A percentile compares a stretch with the other conserved stretches of the same genome.
Evolutionary conservation across 2,329 filamentous ascomycete species (phyloP).

Genomic region (Aspergillus pseudonomiae): DNA sequence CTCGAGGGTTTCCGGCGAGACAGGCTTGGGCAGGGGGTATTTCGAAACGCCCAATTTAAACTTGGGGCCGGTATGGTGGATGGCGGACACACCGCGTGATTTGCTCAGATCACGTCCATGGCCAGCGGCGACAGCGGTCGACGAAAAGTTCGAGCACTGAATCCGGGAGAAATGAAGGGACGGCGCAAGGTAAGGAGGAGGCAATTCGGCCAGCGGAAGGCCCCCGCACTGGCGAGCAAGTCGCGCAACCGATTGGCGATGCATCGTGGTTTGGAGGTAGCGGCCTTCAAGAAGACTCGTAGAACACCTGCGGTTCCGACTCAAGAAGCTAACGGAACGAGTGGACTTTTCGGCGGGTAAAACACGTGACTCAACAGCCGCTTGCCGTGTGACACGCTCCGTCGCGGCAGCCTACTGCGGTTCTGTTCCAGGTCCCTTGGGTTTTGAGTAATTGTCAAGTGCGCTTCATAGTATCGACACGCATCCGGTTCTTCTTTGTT

Average conservation of each 20-base stretch:
- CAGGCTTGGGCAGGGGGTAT: slow-evolving; percentile 73
- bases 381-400: not conserved
- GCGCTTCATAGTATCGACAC: not conserved
- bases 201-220: slow-evolving; percentile 40
- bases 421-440: not conserved
- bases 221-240: slow-evolving; percentile 38
- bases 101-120: slow-evolving; percentile 74
- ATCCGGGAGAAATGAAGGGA: slow-evolving; percentile 41
- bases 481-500: not conserved
- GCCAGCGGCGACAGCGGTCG: slow-evolving; percentile 55
- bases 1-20: slow-evolving; percentile 56
- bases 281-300: slow-evolving; percentile 10
- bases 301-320: slow-evolving; percentile 23
- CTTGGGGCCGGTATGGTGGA: slow-evolving; percentile 75
- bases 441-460: not conserved
- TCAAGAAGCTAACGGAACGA: slow-evolving; percentile 16
- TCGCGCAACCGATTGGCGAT: slow-evolving; percentile 38
- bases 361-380: slow-evolving; percentile 28
- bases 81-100: slow-evolving; percentile 77
- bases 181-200: slow-evolving; percentile 50
- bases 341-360: slow-evolving; percentile 22
- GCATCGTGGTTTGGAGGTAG: slow-evolving; percentile 34
- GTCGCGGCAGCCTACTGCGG: slow-evolving; percentile 3
- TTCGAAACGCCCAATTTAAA: slow-evolving; percentile 74
- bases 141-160: slow-evolving; percentile 51